These are phyloP conservation scores for Ensete ventricosum DNA, from an alignment of 176 grass and related monocot species.

Conservation along the genomic window DNA sequence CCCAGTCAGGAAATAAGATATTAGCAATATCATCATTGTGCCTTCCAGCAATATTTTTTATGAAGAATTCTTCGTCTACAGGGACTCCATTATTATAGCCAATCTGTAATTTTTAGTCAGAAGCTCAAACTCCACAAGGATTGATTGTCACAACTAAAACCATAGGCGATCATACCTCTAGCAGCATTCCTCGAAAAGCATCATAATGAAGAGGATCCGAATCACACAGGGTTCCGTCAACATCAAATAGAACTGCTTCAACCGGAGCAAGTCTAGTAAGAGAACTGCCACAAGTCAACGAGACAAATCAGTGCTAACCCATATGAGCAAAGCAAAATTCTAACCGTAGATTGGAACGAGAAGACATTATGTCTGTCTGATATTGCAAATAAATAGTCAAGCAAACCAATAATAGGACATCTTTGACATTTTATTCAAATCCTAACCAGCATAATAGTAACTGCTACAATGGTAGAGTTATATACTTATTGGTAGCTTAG, in stretches of 20 bases:
- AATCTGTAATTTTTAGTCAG: constrained; percentile 34
- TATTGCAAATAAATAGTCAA: too few relatives aligned
- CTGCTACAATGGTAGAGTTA: not conserved
- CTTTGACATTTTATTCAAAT: not conserved
- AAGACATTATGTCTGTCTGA: not conserved
- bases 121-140: not conserved
- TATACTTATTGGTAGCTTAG: not conserved
- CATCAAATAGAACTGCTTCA: constrained; percentile 81
- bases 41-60: constrained; percentile 88
- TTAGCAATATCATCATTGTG: constrained; percentile 50
- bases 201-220: constrained; percentile 77
- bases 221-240: constrained; percentile 84
- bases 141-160: not conserved
- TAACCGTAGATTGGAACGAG: not conserved
- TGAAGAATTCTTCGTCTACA: constrained; percentile 76
- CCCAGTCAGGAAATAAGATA: constrained; percentile 85
- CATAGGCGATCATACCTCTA: constrained; percentile 29
- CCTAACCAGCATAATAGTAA: not conserved
- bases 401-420: not conserved
- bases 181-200: constrained; percentile 75
- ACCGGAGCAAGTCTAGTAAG: constrained; percentile 45
- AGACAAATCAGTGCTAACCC: not conserved
- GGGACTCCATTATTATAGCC: constrained; percentile 88
- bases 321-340: not conserved
- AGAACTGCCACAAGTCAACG: constrained; percentile 26